phyloP scores from a whole-genome alignment of 2,329 filamentous ascomycete genomes.

The Aspergillus awamori region DNA sequence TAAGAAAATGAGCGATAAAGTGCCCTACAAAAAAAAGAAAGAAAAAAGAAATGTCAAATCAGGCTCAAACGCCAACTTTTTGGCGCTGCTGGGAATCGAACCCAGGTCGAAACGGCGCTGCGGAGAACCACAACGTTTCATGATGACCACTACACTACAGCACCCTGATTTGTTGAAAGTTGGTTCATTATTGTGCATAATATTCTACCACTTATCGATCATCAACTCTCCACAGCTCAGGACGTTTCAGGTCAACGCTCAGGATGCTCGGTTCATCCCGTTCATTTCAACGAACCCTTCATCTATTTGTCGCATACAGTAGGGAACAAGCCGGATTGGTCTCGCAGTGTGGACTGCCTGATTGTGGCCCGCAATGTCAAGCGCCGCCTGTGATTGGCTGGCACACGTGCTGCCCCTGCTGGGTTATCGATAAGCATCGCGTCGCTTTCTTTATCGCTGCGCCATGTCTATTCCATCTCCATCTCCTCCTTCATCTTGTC shows the following conservation, averaged over 20 bases:
- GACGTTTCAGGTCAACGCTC: too few species aligned
- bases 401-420: not conserved
- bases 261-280: too few species aligned
- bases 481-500: not conserved
- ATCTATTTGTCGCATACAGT: too few species aligned
- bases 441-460: not conserved
- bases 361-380: not conserved
- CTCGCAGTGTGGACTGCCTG: too few species aligned
- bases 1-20: not conserved
- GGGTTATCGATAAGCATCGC: constrained; percentile 15
- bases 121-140: constrained; percentile 25
- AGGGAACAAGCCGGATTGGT: too few species aligned
- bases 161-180: constrained; percentile 21
- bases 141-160: constrained; percentile 31
- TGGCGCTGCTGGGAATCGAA: constrained; percentile 31
- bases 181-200: not conserved
- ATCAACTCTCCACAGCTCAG: too few species aligned
- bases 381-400: not conserved
- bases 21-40: not conserved
- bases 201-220: not conserved
- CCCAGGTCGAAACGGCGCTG: constrained; percentile 26
- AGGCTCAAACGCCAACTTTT: constrained; percentile 15
- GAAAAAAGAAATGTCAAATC: constrained; percentile 17
- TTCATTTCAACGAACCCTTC: too few species aligned
- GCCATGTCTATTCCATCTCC: not conserved